Base-by-base conservation (phyloP, 2,329 filamentous ascomycete species). In the Endothia cerciana region DNA sequence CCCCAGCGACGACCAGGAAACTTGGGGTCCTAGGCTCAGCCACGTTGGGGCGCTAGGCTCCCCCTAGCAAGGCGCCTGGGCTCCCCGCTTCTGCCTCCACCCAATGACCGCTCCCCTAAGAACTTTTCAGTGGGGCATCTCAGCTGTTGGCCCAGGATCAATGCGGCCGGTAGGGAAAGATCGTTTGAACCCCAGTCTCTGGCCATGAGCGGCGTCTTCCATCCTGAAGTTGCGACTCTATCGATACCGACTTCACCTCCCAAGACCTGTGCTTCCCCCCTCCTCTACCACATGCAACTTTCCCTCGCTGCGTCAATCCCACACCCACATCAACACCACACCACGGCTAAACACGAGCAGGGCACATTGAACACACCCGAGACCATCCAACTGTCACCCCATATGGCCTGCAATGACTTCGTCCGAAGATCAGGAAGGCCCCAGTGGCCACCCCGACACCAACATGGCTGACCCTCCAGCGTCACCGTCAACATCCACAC, bases 381-480 rank as follows among this genome's bases (percentile, higher is more conserved):
- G 22, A 36, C 53, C 19, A 28, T 36, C 19, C 22, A 8, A 38
- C 36, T 40, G 25, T 58, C 55, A 53, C 38, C 6, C 49, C 38
- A 47, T 41, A 43, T 60, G 66, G 47, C 53, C 59, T 58, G 64
- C 66, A 60, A 68, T 68, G 66, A 65, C 64, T 63, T 68, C 66
- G 64, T 63, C 66, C 47, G 55, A 63, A 43, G 41, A 65, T 56
- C 55, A 63, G 38, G 59, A 63, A 38, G 66, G 64, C 66, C 60
- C 63, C 40, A 59, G 60, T 41, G 55, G 49, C 56, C 64, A 60
- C 22, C 64, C 40, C 11, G 40, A 43, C n/a, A 40, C 55, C 36
- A 59, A 25, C 38, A 59, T 45, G 57, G 57, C 57, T 59, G 57
- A 59, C 57, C 57, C 38, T 30, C 57, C 57, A 41, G 10, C 22